Conservation (phyloP, 1,284 basidiomycete genomes). For the Ceratobasidium sp. region DNA sequence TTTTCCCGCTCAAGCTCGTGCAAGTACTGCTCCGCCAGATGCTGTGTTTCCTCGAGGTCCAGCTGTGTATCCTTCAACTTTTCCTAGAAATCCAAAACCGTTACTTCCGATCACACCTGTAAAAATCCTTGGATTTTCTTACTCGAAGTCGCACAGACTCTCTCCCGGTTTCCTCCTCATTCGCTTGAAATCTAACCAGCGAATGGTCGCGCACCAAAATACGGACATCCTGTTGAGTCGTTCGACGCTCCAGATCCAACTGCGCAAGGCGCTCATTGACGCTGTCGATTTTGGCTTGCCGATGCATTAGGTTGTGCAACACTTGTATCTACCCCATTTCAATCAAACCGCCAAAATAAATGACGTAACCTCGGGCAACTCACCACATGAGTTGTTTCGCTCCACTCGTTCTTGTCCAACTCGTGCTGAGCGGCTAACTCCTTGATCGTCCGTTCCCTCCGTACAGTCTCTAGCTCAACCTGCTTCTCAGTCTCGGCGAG, state of each 20-base stretch:
- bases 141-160: constrained; percentile 18
- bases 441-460: constrained; percentile 25
- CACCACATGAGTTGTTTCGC: constrained; percentile 8
- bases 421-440: constrained; percentile 19
- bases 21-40: background rate
- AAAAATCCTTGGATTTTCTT: background rate
- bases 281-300: background rate
- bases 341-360: background rate
- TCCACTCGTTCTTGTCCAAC: constrained; percentile 33
- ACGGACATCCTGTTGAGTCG: constrained; percentile 23
- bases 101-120: background rate
- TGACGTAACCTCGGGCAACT: background rate
- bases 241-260: constrained; percentile 9
- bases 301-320: constrained; percentile 19
- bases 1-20: constrained; percentile 14
- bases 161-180: constrained; percentile 26
- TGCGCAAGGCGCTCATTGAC: background rate
- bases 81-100: constrained; percentile 2
- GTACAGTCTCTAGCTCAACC: background rate
- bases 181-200: constrained; percentile 23
- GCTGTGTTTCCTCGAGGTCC: constrained; percentile 17
- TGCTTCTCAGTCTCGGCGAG: constrained; percentile 9
- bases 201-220: constrained; percentile 38
- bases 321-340: constrained; percentile 6
- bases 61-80: constrained; percentile 12